A percentile compares a stretch with the other conserved stretches of the same genome.
These are phyloP conservation scores for Coemansia sp. DNA, from an alignment of 192 early-diverging fungal genomes.

Conservation along the genomic window DNA sequence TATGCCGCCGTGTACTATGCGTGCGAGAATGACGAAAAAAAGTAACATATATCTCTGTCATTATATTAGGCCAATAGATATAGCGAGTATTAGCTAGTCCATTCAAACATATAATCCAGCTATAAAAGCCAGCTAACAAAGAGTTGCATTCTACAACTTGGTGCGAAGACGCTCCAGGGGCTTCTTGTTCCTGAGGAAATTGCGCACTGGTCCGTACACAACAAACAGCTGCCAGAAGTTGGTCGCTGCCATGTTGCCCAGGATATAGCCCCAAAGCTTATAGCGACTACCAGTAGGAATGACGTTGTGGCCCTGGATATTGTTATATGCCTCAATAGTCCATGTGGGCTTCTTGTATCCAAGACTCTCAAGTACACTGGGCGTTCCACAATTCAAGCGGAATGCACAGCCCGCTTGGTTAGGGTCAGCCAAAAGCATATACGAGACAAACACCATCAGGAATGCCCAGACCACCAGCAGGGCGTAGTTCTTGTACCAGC, in stretches of 20 bases:
- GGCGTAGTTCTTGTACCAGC: constrained; percentile 64
- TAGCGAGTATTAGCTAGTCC: no score
- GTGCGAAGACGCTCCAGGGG: constrained; percentile 55
- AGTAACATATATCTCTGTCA: no score
- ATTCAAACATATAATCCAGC: no score
- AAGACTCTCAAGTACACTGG: constrained; percentile 16
- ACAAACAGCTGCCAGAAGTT: constrained; percentile 57
- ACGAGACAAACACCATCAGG: constrained; percentile 59
- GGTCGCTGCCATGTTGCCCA: constrained; percentile 48
- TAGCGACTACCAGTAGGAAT: constrained; percentile 62
- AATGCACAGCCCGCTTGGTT: constrained; percentile 62
- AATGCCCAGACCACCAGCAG: constrained; percentile 60
- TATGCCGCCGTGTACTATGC: no score
- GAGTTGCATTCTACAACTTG: constrained; percentile 36
- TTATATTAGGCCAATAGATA: no score
- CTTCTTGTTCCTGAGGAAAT: constrained; percentile 46
- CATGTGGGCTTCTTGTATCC: constrained; percentile 24
- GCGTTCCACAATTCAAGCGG: constrained; percentile 75
- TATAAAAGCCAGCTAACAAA: background rate
- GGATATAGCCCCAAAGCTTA: constrained; percentile 59
- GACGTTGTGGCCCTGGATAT: constrained; percentile 56
- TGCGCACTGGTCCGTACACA: constrained; percentile 57
- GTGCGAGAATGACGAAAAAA: no score
- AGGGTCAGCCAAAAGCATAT: constrained; percentile 63
- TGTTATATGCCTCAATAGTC: constrained; percentile 60